Evolutionary conservation across 768 basidiomycete genomes (phyloP).

Genomic region (Podaxis sp.): DNA sequence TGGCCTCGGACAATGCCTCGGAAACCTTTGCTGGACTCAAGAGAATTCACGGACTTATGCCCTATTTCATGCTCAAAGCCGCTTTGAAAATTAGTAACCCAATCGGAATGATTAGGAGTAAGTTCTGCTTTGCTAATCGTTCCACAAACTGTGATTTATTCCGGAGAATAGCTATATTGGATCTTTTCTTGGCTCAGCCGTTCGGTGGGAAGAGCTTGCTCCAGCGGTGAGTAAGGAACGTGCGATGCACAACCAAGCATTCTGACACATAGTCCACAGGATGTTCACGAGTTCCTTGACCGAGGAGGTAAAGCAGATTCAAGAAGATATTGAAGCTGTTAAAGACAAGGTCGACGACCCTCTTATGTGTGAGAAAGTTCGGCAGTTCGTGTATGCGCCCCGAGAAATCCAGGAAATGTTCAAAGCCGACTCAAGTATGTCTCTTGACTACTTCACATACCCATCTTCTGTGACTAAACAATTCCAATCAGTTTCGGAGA

Average conservation of each 20-base stretch:
- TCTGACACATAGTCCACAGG: slow-evolving; percentile 34
- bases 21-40: slow-evolving; percentile 87
- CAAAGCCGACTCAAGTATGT: slow-evolving; percentile 75
- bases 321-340: slow-evolving; percentile 86
- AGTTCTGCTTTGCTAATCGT: slow-evolving; percentile 17
- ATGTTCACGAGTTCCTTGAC: slow-evolving; percentile 94
- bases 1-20: slow-evolving; percentile 90
- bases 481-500: slow-evolving; percentile 52
- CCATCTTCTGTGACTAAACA: slow-evolving; percentile 6
- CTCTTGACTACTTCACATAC: background rate
- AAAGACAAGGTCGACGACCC: slow-evolving; percentile 88
- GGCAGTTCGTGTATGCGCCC: slow-evolving; percentile 82
- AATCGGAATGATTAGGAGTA: slow-evolving; percentile 91
- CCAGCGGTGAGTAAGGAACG: slow-evolving; percentile 58
- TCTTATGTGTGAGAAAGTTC: slow-evolving; percentile 83
- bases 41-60: slow-evolving; percentile 94
- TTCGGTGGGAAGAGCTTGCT: slow-evolving; percentile 92
- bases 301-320: slow-evolving; percentile 83
- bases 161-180: slow-evolving; percentile 57
- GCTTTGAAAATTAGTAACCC: slow-evolving; percentile 93
- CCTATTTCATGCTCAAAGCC: slow-evolving; percentile 94
- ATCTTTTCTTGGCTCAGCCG: slow-evolving; percentile 94
- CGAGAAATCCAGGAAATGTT: slow-evolving; percentile 84
- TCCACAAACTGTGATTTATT: background rate
- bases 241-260: background rate